phyloP scores from a whole-genome alignment of 2,329 filamentous ascomycete genomes.

The Phaeosphaeriaceae sp. region DNA sequence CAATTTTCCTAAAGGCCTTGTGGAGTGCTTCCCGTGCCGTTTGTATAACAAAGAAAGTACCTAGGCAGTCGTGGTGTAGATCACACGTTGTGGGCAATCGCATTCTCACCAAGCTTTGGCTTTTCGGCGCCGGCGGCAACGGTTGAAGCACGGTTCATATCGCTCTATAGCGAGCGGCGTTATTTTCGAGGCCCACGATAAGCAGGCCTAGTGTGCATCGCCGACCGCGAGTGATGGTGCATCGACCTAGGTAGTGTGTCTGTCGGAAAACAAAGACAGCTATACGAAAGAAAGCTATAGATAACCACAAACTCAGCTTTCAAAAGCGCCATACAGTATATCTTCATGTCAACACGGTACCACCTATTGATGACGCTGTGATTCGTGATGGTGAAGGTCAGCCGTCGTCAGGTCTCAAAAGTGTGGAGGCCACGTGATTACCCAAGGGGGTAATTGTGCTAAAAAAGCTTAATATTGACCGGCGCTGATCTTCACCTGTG shows the following conservation, averaged over 20 bases:
- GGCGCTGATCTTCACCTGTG: slow-evolving; percentile 7
- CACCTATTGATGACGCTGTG: slow-evolving; percentile 11
- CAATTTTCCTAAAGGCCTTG: slow-evolving; percentile 5
- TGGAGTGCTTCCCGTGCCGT: slow-evolving; percentile 5
- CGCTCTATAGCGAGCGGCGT: too few species aligned
- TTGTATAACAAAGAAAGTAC: slow-evolving; percentile 13
- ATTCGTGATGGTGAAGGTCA: slow-evolving; percentile 6
- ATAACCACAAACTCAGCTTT: slow-evolving; percentile 7
- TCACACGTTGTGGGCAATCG: too few species aligned
- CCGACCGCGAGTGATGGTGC: too few species aligned
- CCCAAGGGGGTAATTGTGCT: neutral
- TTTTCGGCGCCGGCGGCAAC: slow-evolving; percentile 7
- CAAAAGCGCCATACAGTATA: neutral
- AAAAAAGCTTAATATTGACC: slow-evolving; percentile 12
- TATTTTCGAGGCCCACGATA: neutral
- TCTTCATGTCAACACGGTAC: neutral
- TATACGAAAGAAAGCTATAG: too few species aligned
- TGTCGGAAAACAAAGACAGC: too few species aligned
- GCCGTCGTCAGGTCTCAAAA: neutral
- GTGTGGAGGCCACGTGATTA: neutral
- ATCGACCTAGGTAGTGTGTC: too few species aligned
- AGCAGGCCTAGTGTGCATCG: neutral
- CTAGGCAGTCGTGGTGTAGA: slow-evolving; percentile 5
- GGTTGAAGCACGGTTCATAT: neutral
- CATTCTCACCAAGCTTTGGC: neutral